phyloP scores from a whole-genome alignment of 768 basidiomycete genomes.

The Lactifluus echinatus region DNA sequence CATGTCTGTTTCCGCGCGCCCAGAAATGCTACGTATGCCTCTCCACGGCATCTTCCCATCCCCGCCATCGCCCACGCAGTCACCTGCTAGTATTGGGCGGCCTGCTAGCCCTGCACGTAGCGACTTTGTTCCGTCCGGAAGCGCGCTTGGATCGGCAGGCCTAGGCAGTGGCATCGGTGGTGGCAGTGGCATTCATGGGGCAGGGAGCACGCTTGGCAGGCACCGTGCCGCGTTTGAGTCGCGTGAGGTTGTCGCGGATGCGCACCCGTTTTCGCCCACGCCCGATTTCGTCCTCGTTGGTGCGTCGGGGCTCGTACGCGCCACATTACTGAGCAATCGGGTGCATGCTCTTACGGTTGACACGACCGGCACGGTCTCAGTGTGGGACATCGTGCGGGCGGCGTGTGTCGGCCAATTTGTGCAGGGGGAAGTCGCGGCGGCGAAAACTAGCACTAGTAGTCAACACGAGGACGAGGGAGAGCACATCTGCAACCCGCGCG shows the following conservation, averaged over 20 bases:
- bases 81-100: slow-evolving; percentile 24
- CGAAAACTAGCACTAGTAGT: slow-evolving; percentile 16
- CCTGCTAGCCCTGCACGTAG: slow-evolving; percentile 26
- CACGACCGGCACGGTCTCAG: slow-evolving; percentile 77
- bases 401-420: slow-evolving; percentile 64
- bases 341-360: slow-evolving; percentile 88
- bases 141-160: not conserved
- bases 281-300: slow-evolving; percentile 73
- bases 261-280: slow-evolving; percentile 39
- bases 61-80: slow-evolving; percentile 12
- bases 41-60: slow-evolving; percentile 29
- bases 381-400: slow-evolving; percentile 86
- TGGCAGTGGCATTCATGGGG: slow-evolving; percentile 11
- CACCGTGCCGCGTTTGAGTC: slow-evolving; percentile 49
- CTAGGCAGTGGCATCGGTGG: not conserved
- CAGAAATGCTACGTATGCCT: slow-evolving; percentile 27
- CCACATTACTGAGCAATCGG: slow-evolving; percentile 76
- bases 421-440: slow-evolving; percentile 55
- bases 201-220: slow-evolving; percentile 29
- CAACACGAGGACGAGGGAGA: slow-evolving; percentile 25
- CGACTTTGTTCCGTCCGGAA: slow-evolving; percentile 18
- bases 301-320: slow-evolving; percentile 73
- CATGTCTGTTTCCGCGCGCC: slow-evolving; percentile 50
- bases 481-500: slow-evolving; percentile 58
- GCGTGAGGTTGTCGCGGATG: slow-evolving; percentile 78